A percentile compares a stretch with the other conserved stretches of the same genome.
phyloP scores from a whole-genome alignment of 1,139 yeast species.

The Kazachstania sp. region DNA sequence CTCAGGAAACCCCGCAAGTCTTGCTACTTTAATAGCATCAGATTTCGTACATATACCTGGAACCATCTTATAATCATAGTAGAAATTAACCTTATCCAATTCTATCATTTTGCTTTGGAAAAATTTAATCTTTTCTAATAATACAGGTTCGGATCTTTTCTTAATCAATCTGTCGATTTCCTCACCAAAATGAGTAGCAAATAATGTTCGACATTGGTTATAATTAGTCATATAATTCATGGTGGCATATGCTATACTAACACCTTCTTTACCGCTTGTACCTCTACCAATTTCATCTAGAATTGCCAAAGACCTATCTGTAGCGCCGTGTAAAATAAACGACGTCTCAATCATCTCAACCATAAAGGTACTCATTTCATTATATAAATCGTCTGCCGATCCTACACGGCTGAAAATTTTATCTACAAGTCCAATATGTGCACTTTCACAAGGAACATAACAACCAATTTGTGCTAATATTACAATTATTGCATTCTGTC shows the following conservation, averaged over 20 bases:
- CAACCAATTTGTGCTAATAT: constrained; percentile 86
- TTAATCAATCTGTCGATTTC: constrained; percentile 45
- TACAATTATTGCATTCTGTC: constrained; percentile 80
- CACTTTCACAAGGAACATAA: constrained; percentile 72
- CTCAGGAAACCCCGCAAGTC: constrained; percentile 72
- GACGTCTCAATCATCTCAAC: constrained; percentile 97
- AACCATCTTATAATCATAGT: constrained; percentile 55
- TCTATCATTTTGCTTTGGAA: constrained; percentile 43
- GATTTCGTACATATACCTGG: constrained; percentile 72
- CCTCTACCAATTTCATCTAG: constrained; percentile 97
- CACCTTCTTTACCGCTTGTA: constrained; percentile 82
- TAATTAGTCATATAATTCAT: constrained; percentile 46
- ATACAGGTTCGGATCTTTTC: constrained; percentile 25
- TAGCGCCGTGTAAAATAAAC: constrained; percentile 66
- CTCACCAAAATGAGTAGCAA: constrained; percentile 88
- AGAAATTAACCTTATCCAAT: constrained; percentile 30
- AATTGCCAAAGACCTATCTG: constrained; percentile 68
- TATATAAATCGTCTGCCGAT: constrained; percentile 80
- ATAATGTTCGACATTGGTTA: constrained; percentile 66
- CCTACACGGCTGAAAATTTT: constrained; percentile 83
- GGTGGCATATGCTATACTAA: constrained; percentile 83
- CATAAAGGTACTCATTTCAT: constrained; percentile 90
- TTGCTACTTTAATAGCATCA: constrained; percentile 80
- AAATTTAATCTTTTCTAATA: constrained; percentile 37
- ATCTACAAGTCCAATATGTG: constrained; percentile 74